Base-by-base conservation (phyloP, 2,329 filamentous ascomycete genomes). In the Sphaerulina musiva region DNA sequence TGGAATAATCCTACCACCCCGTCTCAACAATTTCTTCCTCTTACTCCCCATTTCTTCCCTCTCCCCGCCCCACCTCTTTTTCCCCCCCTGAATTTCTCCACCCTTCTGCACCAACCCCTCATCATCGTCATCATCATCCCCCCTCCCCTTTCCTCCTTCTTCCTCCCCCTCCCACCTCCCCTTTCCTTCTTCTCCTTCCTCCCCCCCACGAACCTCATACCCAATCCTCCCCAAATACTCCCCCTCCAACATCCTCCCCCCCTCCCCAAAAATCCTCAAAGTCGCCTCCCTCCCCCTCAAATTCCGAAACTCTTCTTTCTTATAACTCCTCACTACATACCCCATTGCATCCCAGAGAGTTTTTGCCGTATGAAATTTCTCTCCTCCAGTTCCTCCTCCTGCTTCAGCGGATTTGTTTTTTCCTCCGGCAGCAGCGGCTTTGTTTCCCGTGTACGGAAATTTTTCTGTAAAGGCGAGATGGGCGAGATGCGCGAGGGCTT, bases 321-420 rank as follows among this genome's bases (percentile, higher is more conserved):
- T 50, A 26, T 31, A 26, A n/a, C 43, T 40, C 3, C 48, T 23
- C 8, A 50, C 40, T 20, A 39, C 48, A 44, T 50, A 50, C 1
- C 38, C 32, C 29, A 50, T 50, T n/a, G 48, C 48, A n/a, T 50
- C 48, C n/a, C 41, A 34, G 4, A 50, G 31, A 34, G 38, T 50
- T 2, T 29, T 6, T n/a, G 41, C 48, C 9, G 31, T 44, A n/a
- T 50, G 48, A 7, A 20, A 36, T 17, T 17, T 17, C n/a, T n/a
- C n/a, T n/a, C n/a, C n/a, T n/a, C n/a, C n/a, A n/a, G n/a, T n/a
- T n/a, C n/a, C n/a, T 17, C 14, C 14, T 17, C 14, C 14, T 17
- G n/a, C n/a, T n/a, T n/a, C n/a, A n/a, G n/a, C n/a, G n/a, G n/a
- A n/a, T n/a, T n/a, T n/a, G n/a, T n/a, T n/a, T n/a, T n/a, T n/a